Conservation (phyloP, 1,284 basidiomycete genomes). For the Porodaedalea pini region DNA sequence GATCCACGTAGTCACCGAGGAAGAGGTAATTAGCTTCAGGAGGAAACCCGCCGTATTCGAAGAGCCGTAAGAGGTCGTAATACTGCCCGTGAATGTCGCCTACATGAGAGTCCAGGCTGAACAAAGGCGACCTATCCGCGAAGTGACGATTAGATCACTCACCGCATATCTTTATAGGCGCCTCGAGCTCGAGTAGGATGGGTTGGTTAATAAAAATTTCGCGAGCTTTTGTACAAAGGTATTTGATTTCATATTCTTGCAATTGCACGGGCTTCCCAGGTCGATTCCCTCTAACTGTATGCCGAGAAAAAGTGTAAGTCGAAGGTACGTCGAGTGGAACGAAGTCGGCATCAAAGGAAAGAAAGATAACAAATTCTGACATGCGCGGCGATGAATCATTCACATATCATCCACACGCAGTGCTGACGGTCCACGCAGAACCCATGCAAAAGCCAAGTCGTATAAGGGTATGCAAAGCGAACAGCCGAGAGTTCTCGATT, state of each 20-base stretch:
- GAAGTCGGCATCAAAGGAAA: background rate
- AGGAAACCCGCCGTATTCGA: constrained; percentile 94
- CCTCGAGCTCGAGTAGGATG: constrained; percentile 90
- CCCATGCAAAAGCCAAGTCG: constrained; percentile 4
- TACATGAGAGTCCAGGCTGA: constrained; percentile 31
- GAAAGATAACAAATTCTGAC: background rate
- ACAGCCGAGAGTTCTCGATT: background rate
- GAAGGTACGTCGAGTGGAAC: background rate
- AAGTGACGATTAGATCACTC: constrained; percentile 11
- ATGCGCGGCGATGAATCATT: background rate
- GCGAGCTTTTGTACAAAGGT: constrained; percentile 89
- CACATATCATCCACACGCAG: background rate
- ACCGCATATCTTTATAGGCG: constrained; percentile 98
- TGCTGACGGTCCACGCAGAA: background rate
- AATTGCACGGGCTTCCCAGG: constrained; percentile 93
- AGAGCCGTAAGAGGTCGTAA: constrained; percentile 89
- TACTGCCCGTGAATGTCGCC: constrained; percentile 96
- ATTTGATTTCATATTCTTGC: constrained; percentile 95
- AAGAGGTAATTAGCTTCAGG: constrained; percentile 97
- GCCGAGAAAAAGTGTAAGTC: constrained; percentile 14
- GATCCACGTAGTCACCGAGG: constrained; percentile 93
- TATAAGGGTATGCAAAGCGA: background rate
- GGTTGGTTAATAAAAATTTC: constrained; percentile 97
- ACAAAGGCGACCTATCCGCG: constrained; percentile 22
- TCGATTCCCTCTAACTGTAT: constrained; percentile 84